These are phyloP conservation scores for Dioscorea dumetorum DNA, from an alignment of 106 monocot species.

Conservation along the genomic window DNA sequence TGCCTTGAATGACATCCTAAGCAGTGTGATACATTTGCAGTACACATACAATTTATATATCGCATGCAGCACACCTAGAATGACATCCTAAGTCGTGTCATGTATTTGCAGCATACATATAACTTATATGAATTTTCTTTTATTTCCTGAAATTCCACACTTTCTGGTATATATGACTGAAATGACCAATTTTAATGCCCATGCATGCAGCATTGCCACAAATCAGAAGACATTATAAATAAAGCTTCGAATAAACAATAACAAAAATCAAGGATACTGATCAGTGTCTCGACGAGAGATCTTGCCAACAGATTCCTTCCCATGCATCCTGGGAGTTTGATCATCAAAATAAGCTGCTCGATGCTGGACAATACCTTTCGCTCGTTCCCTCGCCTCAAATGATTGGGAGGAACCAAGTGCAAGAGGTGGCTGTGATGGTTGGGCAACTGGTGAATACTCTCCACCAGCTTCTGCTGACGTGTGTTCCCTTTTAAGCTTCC, in stretches of 20 bases:
- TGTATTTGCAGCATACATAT: background rate
- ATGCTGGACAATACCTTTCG: constrained; percentile 50
- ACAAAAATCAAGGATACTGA: constrained; percentile 65
- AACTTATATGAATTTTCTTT: too few species aligned
- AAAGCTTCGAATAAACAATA: background rate
- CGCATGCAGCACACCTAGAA: too few species aligned
- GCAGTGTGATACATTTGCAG: too few species aligned
- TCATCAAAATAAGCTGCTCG: constrained; percentile 62
- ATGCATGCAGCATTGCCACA: background rate
- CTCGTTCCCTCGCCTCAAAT: constrained; percentile 65
- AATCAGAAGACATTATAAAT: background rate
- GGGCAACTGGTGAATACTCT: constrained; percentile 50
- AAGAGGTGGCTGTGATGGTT: constrained; percentile 27
- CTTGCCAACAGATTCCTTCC: constrained; percentile 73
- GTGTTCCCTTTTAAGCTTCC: constrained; percentile 77
- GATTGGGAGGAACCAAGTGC: constrained; percentile 31
- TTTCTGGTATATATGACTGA: too few species aligned
- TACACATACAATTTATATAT: too few species aligned
- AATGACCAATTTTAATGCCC: too few species aligned
- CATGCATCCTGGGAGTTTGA: constrained; percentile 47
- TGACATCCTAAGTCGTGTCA: background rate
- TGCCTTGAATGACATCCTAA: too few species aligned
- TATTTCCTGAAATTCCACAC: too few species aligned
- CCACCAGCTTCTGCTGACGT: constrained; percentile 39
- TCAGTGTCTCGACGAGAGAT: constrained; percentile 62